Base-by-base conservation (phyloP, 2,329 filamentous ascomycete species). In the Triangularia setosa region DNA sequence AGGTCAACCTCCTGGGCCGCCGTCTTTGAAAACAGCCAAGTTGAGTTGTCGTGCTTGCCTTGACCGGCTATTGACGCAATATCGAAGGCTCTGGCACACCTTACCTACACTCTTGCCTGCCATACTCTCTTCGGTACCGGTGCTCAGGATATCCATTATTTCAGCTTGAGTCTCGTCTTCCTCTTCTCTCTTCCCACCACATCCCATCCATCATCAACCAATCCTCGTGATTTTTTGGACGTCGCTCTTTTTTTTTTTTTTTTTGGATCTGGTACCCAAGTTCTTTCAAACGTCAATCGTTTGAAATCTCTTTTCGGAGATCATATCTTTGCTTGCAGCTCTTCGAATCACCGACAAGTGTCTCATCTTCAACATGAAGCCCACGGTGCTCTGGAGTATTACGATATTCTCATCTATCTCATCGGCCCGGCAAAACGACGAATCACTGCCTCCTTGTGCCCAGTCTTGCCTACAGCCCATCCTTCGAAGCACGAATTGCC, bases 201-300 rank as follows among this genome's bases (percentile, higher is more conserved):
- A 63, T 60, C 55, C 27, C 61, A 64, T 59, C 64, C 61, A 60
- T 63, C 66, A 63, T 61, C 64, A 65, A 57, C 64, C 52, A 61
- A 61, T 53, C 23, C 58, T 40, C 25, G 56, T 40, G 59, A 61
- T 58, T 67, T 63, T 58, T 66, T 65, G 64, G 62, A 68, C 66
- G 64, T 66, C 64, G 35, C 62, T 66, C 64, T 63, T 55, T 65
- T 63, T 63, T 68, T 64, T 60, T 66, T 62, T 63, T 55, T 65
- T 63, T 63, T 68, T 64, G 64, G 66, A 66, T 67, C 66, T 64
- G 64, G 61, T 61, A 60, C 66, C 66, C 66, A 63, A 62, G 60
- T 55, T 62, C 57, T 61, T 60, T 65, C 40, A n/a, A n/a, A 9
- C 61, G 55, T 61, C 63, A 59, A 52, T 61, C 64, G 58, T 61